A percentile compares a stretch with the other conserved stretches of the same genome.
Evolutionary conservation across 352 stramenopile genomes (phyloP).

Genomic region (Thraustochytrium striatum): DNA sequence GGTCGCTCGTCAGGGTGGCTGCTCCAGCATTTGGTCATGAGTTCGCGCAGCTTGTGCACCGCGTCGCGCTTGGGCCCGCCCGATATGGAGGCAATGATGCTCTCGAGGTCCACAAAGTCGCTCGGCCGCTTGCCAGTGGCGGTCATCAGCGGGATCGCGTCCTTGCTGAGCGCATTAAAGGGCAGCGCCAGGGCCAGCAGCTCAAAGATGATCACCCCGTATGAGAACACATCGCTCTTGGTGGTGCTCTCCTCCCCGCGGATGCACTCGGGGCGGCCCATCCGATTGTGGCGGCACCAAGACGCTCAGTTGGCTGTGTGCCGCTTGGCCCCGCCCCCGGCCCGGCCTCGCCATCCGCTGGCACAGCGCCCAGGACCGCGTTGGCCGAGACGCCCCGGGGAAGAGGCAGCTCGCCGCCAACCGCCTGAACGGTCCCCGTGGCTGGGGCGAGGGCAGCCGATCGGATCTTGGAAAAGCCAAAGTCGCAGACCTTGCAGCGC

Average conservation of each 20-base stretch:
- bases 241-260: conserved; percentile 71
- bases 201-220: conserved; percentile 54
- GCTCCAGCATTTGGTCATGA: conserved; percentile 64
- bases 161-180: conserved; percentile 54
- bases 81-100: not conserved
- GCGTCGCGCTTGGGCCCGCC: not conserved
- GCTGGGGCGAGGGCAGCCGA: no score
- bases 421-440: no score
- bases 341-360: conserved; percentile 40
- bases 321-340: no score
- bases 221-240: conserved; percentile 65
- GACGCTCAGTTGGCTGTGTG: no score
- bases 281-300: conserved; percentile 68
- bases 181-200: conserved; percentile 47
- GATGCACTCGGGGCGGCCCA: conserved; percentile 81
- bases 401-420: no score
- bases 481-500: conserved; percentile 81
- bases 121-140: not conserved
- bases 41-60: not conserved
- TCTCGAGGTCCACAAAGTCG: conserved; percentile 1
- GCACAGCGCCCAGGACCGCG: not conserved
- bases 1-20: conserved; percentile 63
- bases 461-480: conserved; percentile 57
- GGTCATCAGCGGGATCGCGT: conserved; percentile 35
- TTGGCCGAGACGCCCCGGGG: no score